A percentile compares a stretch with the other conserved stretches of the same genome.
Evolutionary conservation across 495 filamentous ascomycete species (phyloP).

Genomic region (Mytilinidion resinicola): DNA sequence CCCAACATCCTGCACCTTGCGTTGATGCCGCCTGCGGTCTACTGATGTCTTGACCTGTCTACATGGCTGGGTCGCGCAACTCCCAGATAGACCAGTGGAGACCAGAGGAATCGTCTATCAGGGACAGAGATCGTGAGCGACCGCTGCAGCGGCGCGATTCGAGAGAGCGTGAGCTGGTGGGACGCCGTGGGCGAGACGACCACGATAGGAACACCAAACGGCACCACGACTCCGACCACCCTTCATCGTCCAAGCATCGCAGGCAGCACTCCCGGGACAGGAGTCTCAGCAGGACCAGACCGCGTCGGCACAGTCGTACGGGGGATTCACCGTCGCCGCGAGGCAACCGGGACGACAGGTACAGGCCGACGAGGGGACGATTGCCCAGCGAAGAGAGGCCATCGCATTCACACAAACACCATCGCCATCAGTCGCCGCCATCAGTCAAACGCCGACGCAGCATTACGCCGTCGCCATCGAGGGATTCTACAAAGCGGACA

Average conservation of each 20-base stretch:
- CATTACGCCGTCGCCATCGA: conserved; percentile 25
- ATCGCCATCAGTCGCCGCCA: conserved; percentile 25
- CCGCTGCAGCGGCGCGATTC: conserved; percentile 14
- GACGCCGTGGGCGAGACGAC: conserved; percentile 27
- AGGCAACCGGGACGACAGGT: conserved; percentile 21
- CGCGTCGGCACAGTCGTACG: conserved; percentile 13
- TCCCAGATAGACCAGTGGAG: conserved; percentile 35
- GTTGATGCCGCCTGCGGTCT: conserved; percentile 22
- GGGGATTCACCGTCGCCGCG: conserved; percentile 20
- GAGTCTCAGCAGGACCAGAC: conserved; percentile 21
- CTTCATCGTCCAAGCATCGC: conserved; percentile 14
- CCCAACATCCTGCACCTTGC: conserved; percentile 25
- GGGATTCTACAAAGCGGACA: conserved; percentile 17
- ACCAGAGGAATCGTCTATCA: conserved; percentile 28
- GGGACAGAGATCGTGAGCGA: conserved; percentile 23
- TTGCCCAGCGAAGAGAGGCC: conserved; percentile 29
- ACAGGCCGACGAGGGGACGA: conserved; percentile 25
- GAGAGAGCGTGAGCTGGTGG: conserved; percentile 24
- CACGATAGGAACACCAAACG: conserved; percentile 22
- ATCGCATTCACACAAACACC: conserved; percentile 24
- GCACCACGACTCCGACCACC: conserved; percentile 17
- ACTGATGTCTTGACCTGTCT: conserved; percentile 29
- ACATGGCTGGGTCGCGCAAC: conserved; percentile 33
- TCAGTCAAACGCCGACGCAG: conserved; percentile 31
- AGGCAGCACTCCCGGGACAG: conserved; percentile 23